These are phyloP conservation scores for Komagataella pastoris DNA, from an alignment of 805 yeast genomes.

Conservation along the genomic window DNA sequence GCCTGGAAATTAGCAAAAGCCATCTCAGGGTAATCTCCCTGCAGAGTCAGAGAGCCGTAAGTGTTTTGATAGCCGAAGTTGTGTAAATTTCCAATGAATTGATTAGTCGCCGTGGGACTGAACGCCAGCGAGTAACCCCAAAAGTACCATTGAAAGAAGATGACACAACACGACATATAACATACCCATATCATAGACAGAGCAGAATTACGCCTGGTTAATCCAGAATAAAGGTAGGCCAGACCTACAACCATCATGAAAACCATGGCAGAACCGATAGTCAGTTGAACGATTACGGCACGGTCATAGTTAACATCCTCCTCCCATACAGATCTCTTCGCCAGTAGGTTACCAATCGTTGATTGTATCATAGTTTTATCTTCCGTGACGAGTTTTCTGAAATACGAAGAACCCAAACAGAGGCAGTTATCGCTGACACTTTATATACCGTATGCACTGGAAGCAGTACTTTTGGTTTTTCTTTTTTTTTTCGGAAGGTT, in stretches of 20 bases:
- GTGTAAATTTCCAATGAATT: constrained; percentile 78
- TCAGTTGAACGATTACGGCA: constrained; percentile 35
- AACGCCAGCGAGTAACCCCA: constrained; percentile 97
- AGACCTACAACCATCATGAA: constrained; percentile 92
- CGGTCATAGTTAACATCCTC: constrained; percentile 22
- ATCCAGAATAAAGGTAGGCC: constrained; percentile 84
- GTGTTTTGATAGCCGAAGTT: constrained; percentile 73
- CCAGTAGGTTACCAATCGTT: background rate
- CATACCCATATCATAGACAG: constrained; percentile 73
- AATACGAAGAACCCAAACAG: background rate
- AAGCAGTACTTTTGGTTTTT: background rate
- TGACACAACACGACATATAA: constrained; percentile 61
- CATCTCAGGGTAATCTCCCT: constrained; percentile 56
- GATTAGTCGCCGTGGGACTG: constrained; percentile 63
- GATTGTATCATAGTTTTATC: background rate
- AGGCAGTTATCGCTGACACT: background rate
- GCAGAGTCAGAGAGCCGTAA: constrained; percentile 23
- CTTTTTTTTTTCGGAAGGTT: background rate
- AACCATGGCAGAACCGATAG: constrained; percentile 57
- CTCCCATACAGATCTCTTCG: constrained; percentile 12
- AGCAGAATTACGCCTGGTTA: constrained; percentile 85
- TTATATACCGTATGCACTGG: background rate
- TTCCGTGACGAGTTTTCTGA: background rate
- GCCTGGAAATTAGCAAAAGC: constrained; percentile 81
- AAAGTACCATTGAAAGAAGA: constrained; percentile 86